Base-by-base conservation (phyloP, 108 stramenopile species). In the Conticribra weissflogii region DNA sequence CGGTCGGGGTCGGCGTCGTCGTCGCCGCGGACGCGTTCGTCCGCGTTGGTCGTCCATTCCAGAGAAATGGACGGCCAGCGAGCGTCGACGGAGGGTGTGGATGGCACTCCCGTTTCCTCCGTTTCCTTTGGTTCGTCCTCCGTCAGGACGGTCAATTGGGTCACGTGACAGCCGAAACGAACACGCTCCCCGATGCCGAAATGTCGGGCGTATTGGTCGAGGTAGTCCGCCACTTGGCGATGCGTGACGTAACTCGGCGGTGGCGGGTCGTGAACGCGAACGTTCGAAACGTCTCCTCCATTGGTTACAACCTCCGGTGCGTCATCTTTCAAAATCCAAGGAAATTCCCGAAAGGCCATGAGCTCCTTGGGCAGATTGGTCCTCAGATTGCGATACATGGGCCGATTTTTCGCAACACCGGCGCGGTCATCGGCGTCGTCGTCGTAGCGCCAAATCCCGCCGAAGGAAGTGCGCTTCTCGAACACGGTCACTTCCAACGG, bases 291-390 rank as follows among this genome's bases (percentile, higher is more conserved):
- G n/a, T n/a, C n/a, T n/a, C n/a, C n/a, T n/a, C n/a, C n/a, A n/a
- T n/a, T n/a, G n/a, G n/a, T n/a, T n/a, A n/a, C n/a, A n/a, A n/a
- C n/a, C n/a, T 52, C 53, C 18, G 18, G 14, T n/a, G 68, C 71
- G 33, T 54, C 68, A 9, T 57, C 54, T 25, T 69, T 59, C 5
- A 41, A 9, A 12, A 41, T 41, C 87, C 88, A 94, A 7, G 93
- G 88, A 47, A 81, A 77, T 74, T 94, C 93, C 19, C 93, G 82
- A 72, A 64, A 94, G 16, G 82, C 86, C 93, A 94, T 94, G 60
- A 94, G 66, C 64, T 94, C 93, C 59, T 83, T 82, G 21, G 93
- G 93, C 8, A 94, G 57, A 80, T 94, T 94, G 64, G 93, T 94
- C 18, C 89, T 61, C 16, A 94, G 54, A 36, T 81, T 74, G 33